A percentile compares a stretch with the other conserved stretches of the same genome.
phyloP scores from a whole-genome alignment of 2,329 filamentous ascomycete genomes.

The Grosmannia serpens region DNA sequence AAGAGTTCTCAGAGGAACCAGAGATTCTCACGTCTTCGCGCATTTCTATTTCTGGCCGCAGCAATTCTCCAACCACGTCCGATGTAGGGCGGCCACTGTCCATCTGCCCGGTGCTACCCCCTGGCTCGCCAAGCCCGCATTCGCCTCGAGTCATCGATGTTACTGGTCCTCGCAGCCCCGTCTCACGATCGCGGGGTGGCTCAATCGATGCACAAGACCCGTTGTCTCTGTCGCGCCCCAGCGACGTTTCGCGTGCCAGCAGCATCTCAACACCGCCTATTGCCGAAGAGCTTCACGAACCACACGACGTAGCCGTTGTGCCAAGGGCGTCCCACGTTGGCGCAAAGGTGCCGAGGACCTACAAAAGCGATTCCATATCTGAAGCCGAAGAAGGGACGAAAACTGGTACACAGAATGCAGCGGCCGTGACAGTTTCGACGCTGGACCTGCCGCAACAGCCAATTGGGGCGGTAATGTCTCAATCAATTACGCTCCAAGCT shows the following conservation, averaged over 20 bases:
- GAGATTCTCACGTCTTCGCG: constrained; percentile 45
- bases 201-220: constrained; percentile 34
- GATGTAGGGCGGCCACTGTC: constrained; percentile 31
- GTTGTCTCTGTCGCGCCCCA: constrained; percentile 21
- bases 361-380: constrained; percentile 25
- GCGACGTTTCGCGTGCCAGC: constrained; percentile 28
- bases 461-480: constrained; percentile 8
- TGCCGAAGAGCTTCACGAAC: constrained; percentile 24
- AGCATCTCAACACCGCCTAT: constrained; percentile 29
- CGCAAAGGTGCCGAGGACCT: constrained; percentile 2
- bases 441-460: constrained; percentile 2
- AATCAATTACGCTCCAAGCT: constrained; percentile 8
- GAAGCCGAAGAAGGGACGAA: constrained; percentile 35
- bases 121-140: constrained; percentile 37
- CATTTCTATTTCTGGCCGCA: constrained; percentile 40
- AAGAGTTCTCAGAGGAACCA: constrained; percentile 46
- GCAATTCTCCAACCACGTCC: constrained; percentile 35
- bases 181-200: constrained; percentile 32
- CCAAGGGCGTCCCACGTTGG: constrained; percentile 1
- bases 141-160: constrained; percentile 50
- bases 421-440: constrained; percentile 6
- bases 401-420: too few relatives aligned
- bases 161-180: constrained; percentile 37
- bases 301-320: constrained; percentile 9
- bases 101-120: constrained; percentile 25